Percentiles rank a stretch among this genome's conserved stretches.
Evolutionary conservation across 306 rosid genomes (phyloP).

Genomic region (Potentilla sterilis): DNA sequence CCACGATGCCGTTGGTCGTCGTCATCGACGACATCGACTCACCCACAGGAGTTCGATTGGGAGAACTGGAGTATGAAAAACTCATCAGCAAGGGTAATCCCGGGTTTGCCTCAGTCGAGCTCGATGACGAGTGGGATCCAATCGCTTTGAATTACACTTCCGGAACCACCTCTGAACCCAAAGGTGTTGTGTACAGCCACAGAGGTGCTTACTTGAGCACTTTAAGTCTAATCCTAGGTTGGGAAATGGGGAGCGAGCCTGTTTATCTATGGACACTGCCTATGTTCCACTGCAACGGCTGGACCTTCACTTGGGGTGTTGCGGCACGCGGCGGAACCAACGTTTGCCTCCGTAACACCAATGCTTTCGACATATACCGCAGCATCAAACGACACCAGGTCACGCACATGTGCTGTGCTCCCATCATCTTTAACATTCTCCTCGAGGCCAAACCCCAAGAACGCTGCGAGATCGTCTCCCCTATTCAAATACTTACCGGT

Average conservation of each 20-base stretch:
- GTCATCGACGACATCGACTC: conserved; percentile 76
- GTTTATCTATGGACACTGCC: conserved; percentile 87
- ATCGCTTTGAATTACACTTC: conserved; percentile 83
- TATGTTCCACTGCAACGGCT: conserved; percentile 93
- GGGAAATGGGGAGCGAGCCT: conserved; percentile 83
- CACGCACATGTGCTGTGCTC: conserved; percentile 97
- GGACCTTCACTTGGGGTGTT: conserved; percentile 96
- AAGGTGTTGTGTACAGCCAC: conserved; percentile 89
- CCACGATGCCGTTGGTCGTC: conserved; percentile 56
- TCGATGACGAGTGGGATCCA: conserved; percentile 69
- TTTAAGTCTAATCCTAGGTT: conserved; percentile 56
- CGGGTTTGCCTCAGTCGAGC: conserved; percentile 12
- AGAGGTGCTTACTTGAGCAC: conserved; percentile 87
- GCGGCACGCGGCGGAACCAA: conserved; percentile 93
- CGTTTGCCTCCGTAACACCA: conserved; percentile 57
- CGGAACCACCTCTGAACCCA: conserved; percentile 86
- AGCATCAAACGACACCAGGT: conserved; percentile 51
- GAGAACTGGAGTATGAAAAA: conserved; percentile 73
- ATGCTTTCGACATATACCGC: conserved; percentile 54
- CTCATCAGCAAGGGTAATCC: conserved; percentile 49
- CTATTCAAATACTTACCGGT: conserved; percentile 71
- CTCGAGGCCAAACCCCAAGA: conserved; percentile 47
- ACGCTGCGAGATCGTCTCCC: conserved; percentile 12
- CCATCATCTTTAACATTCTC: conserved; percentile 66
- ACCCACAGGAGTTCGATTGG: conserved; percentile 64